phyloP scores from a whole-genome alignment of 1,139 yeast genomes.

The Lodderomyces orthopsilosis region DNA sequence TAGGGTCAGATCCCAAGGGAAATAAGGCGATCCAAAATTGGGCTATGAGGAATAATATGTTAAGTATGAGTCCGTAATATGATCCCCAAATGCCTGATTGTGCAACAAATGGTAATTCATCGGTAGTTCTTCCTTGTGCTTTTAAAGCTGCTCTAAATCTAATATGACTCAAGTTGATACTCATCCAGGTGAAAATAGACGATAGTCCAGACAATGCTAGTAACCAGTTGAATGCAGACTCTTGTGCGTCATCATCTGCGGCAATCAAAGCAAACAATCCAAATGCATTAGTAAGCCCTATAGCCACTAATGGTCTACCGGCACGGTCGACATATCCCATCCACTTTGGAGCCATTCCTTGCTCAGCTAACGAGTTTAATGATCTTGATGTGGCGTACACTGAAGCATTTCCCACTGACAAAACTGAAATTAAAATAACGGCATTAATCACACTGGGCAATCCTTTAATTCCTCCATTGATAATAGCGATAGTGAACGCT shows the following conservation, averaged over 20 bases:
- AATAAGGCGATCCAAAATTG: conserved; percentile 45
- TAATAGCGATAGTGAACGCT: conserved; percentile 40
- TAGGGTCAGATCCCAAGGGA: conserved; percentile 36
- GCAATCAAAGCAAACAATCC: conserved; percentile 43
- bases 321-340: conserved; percentile 39
- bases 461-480: conserved; percentile 49
- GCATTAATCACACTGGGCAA: conserved; percentile 48
- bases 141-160: conserved; percentile 35
- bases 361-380: conserved; percentile 39
- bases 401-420: conserved; percentile 45
- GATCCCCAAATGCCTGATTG: conserved; percentile 37
- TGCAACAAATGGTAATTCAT: conserved; percentile 30
- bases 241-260: conserved; percentile 32
- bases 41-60: conserved; percentile 32
- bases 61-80: conserved; percentile 25
- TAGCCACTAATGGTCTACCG: conserved; percentile 45
- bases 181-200: conserved; percentile 36
- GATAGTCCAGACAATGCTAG: conserved; percentile 37
- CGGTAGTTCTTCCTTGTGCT: conserved; percentile 25
- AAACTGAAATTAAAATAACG: conserved; percentile 39
- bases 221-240: conserved; percentile 35
- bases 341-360: conserved; percentile 42
- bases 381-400: conserved; percentile 47
- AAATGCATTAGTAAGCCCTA: conserved; percentile 32
- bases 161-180: conserved; percentile 32